A percentile compares a stretch with the other conserved stretches of the same genome.
Conservation (phyloP, 192 early-diverging fungal species). For the Coemansia sp. region DNA sequence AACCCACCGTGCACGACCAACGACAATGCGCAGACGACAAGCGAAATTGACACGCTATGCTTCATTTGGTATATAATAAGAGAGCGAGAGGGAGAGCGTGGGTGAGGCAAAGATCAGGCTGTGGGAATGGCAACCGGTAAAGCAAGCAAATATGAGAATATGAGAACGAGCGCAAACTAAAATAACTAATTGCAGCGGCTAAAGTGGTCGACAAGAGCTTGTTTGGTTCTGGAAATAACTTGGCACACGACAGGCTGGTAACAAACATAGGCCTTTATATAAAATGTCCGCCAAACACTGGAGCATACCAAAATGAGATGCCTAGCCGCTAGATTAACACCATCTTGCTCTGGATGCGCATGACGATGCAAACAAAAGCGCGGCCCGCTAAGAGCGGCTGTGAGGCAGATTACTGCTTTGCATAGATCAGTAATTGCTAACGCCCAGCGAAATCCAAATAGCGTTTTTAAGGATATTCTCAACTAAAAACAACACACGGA, state of each 20-base stretch:
- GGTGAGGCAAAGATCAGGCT: no score
- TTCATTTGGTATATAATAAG: slow-evolving; percentile 8
- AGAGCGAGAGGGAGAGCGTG: not conserved
- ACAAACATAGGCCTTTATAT: slow-evolving; percentile 5
- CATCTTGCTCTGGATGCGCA: not conserved
- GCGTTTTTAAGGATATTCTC: not conserved
- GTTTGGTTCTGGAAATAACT: not conserved
- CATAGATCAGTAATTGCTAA: not conserved
- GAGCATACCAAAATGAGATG: not conserved
- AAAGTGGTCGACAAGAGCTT: not conserved
- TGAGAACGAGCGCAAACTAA: no score
- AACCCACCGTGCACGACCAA: slow-evolving; percentile 25
- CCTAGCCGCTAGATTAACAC: not conserved
- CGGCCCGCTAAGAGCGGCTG: not conserved
- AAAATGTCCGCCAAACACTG: not conserved
- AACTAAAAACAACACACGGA: not conserved
- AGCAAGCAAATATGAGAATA: not conserved
- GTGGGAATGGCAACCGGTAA: not conserved
- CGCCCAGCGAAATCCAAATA: not conserved
- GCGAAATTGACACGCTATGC: slow-evolving; percentile 10
- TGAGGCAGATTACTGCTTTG: not conserved
- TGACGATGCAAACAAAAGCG: not conserved
- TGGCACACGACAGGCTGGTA: not conserved
- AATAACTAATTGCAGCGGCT: no score
- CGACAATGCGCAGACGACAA: slow-evolving; percentile 5